Base-by-base conservation (phyloP, 2,329 filamentous ascomycete species). In the Bipolaris sorokiniana region DNA sequence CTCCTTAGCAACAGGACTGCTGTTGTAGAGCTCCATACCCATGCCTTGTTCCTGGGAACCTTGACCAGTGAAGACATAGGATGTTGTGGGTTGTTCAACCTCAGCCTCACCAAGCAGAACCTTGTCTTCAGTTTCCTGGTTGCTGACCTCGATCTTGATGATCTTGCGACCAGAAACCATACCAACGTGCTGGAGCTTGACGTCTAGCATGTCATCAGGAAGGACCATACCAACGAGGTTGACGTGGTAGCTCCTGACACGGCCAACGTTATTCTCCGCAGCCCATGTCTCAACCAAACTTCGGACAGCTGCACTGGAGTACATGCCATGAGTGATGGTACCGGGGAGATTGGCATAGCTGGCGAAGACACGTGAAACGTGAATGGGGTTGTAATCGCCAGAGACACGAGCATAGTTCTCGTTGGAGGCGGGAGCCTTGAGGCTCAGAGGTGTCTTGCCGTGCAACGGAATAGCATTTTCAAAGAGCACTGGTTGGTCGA, bases 131-230 rank as follows among this genome's bases (percentile, higher is more conserved):
- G 90, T 96, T 76, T 97, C 93, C 78, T 91, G 90, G 81, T 97
- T 98, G 83, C 86, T 92, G 51, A 92, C 93, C 80, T 98, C 95
- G 48, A 99, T 92, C 83, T 97, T 98, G 84, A 99, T 95, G 79
- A 98, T 98, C 86, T 98, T 99, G 78, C 95, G 93, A 73, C 95
- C 95, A 71, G 91, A 89, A 59, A 99, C 90, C 95, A 99, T 99
- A 72, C 94, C 95, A 31, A 96, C 89, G 74, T 99, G 95, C 81
- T 97, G 91, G 50, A 99, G 86, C 80, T 92, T 96, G 71, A 99
- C 94, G 64, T 96, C 87, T 62, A 99, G 90, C 62, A 94, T 90
- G 73, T 99, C 96, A 68, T 98, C 96, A 52, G 95, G 95, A 59
- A 99, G 83, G 10, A 99, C 96, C 95, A 99, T 99, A 65, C 95